phyloP scores from a whole-genome alignment of 2,329 filamentous ascomycete genomes.

The Paecilomyces niveus region DNA sequence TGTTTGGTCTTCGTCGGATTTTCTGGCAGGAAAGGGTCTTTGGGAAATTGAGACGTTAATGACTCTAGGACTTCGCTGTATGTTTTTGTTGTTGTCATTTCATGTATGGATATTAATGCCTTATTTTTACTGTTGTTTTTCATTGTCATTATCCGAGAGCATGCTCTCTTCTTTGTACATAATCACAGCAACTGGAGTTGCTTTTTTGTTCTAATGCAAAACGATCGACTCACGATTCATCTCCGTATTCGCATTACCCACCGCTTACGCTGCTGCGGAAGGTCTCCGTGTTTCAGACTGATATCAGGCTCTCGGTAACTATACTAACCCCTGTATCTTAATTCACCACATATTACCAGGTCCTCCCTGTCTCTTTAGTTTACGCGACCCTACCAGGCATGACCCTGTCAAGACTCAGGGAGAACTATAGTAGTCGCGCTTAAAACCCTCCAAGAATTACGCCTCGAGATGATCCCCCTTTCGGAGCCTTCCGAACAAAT shows the following conservation, averaged over 20 bases:
- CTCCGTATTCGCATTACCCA: neutral
- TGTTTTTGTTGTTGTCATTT: neutral
- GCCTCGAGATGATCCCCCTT: no score
- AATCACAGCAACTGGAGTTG: neutral
- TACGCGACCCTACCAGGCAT: no score
- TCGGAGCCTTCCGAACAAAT: no score
- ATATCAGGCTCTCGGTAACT: neutral
- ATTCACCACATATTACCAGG: neutral
- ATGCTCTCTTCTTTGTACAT: neutral
- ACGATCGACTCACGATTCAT: neutral
- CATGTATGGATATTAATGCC: neutral
- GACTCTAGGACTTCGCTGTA: neutral
- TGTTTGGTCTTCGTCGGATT: neutral
- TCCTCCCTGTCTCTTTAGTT: neutral
- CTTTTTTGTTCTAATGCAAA: neutral
- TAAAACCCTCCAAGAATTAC: no score
- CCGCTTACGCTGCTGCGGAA: neutral
- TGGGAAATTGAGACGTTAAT: neutral
- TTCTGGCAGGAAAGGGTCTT: neutral
- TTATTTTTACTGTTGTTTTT: neutral
- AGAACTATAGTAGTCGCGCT: no score
- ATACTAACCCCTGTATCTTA: neutral
- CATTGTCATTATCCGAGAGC: neutral
- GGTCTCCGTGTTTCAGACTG: neutral
- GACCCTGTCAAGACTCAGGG: no score